Base-by-base conservation (phyloP, 1,284 basidiomycete species). In the Blastosporella zonata region DNA sequence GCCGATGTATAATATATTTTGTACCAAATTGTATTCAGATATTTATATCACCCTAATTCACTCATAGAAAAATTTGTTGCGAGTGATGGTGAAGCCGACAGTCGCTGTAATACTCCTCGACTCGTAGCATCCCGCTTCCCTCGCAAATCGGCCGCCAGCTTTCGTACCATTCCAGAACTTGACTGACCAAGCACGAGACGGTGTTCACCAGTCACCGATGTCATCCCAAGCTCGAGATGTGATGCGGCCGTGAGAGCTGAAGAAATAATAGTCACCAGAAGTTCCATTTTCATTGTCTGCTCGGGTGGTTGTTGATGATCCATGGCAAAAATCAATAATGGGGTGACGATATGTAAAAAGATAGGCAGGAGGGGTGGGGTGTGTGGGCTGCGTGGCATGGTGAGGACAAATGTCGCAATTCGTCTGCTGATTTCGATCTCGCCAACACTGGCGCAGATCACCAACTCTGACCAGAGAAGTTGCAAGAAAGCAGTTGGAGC, bases 31-130 rank as follows among this genome's bases (percentile, higher is more conserved):
- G 17, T 47, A 39, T 41, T 34, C 13, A 7, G 18, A 43, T 46
- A 39, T 29, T 40, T 52, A 40, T 35, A 47, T 50, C 41, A 59
- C 22, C 59, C 60, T 62, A 68, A 62, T 56, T 75, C 69, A 55
- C 58, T 70, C 57, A 79, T 77, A 62, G 88, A 87, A 64, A 90
- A 90, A 59, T 82, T 88, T 22, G 82, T 72, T 12, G 81, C 77
- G 60, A 90, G 87, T 1, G 80, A 71, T 49, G 77, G 76, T 12
- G 78, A 79, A n/a, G 81, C 72, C 21, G 75, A 69, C 35, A 90
- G 62, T 34, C 79, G 71, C 58, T 87, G 80, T 35, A 79, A 62
- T 46, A 90, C 71, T 13, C 70, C 60, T 37, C 60, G 68, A 46
- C 77, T 77, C n/a, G 77, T 77, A 53, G 74, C 79, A n/a, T 62